Percentiles rank a stretch among this genome's conserved stretches.
Conservation (phyloP, 2,329 filamentous ascomycete genomes). For the Bipolaris victoriae region DNA sequence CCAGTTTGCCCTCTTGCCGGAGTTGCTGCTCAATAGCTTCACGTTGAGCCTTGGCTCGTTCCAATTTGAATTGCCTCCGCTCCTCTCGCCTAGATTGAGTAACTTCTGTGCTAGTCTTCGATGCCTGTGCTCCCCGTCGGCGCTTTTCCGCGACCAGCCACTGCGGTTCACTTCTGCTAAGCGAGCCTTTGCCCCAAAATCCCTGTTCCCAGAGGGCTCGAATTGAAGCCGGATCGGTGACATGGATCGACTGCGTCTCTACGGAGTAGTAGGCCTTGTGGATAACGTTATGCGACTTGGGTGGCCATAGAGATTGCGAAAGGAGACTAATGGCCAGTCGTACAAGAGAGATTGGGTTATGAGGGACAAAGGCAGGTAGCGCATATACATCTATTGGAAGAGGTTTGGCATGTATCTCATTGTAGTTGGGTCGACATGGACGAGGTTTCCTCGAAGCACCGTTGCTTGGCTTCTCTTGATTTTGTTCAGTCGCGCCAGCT, state of each 20-base stretch:
- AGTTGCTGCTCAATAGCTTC: constrained; percentile 79
- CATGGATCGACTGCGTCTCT: constrained; percentile 80
- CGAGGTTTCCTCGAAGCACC: constrained; percentile 34
- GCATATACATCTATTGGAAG: constrained; percentile 82
- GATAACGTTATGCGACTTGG: constrained; percentile 67
- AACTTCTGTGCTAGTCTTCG: constrained; percentile 78
- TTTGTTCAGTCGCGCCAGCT: constrained; percentile 12
- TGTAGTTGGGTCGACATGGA: constrained; percentile 62
- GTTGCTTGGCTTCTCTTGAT: constrained; percentile 25
- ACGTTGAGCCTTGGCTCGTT: constrained; percentile 85
- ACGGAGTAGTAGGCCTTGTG: constrained; percentile 82
- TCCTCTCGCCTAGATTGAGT: constrained; percentile 80
- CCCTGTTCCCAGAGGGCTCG: constrained; percentile 92
- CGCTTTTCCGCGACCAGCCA: constrained; percentile 87
- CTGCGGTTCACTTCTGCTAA: constrained; percentile 92
- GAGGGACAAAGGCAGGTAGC: constrained; percentile 85
- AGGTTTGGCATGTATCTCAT: constrained; percentile 79
- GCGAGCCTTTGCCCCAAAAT: constrained; percentile 92
- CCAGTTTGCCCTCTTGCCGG: constrained; percentile 57
- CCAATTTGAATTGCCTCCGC: constrained; percentile 83
- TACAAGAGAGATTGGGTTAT: constrained; percentile 87
- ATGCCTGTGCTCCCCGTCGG: constrained; percentile 67
- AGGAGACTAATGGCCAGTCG: constrained; percentile 80
- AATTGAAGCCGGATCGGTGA: constrained; percentile 77
- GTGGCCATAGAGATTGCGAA: constrained; percentile 70